Evolutionary conservation across 495 filamentous ascomycete genomes (phyloP), one percentile per base, ranked within the genome.

Genomic region (Xylaria scruposa): DNA sequence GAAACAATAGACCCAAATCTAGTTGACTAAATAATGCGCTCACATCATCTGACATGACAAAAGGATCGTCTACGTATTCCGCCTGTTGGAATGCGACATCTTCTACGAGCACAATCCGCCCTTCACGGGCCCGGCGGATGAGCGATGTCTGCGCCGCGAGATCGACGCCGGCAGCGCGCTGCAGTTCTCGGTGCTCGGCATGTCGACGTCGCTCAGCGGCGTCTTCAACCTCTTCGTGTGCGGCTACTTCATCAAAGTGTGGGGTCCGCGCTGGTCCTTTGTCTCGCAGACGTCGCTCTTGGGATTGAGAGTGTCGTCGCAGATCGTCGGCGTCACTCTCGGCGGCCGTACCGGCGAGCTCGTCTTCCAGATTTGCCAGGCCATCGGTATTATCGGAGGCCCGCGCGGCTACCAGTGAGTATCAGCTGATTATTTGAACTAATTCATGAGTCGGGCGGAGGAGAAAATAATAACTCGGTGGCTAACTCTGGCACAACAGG

Each of bases 201-300:
- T 79, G 79, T 77, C 83, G 74, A 85, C 84, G 8, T 84, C 84
- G 4, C 78, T 86, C 19, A 85, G 82, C 71, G 84, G 88, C 24
- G 82, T 87, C 15, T 76, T 86, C 67, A 90, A 90, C 64, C 76
- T 90, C 21, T 88, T 90, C 71, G 78, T 90, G 8, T 85, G 88
- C 24, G 86, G 86, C 17, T 88, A 87, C 83, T 83, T 81, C 31
- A 88, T 89, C 70, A 89, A 89, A 74, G 78, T 80, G 26, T 81
- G 85, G 70, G 88, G 88, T 2, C 83, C 88, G 1, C 84, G 88
- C 19, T 75, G 78, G 54, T 84, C 88, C 0, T 78, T 90, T 21
- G 75, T 85, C 67, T 80, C 87, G 1, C 84, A 86, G 62, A 88
- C 86, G 0, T 79, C 84, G 54, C 82, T 87, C 33, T 81, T 88